Evolutionary conservation across 176 grass and related monocot genomes (phyloP).

Genomic region (Neostapfia colusana): DNA sequence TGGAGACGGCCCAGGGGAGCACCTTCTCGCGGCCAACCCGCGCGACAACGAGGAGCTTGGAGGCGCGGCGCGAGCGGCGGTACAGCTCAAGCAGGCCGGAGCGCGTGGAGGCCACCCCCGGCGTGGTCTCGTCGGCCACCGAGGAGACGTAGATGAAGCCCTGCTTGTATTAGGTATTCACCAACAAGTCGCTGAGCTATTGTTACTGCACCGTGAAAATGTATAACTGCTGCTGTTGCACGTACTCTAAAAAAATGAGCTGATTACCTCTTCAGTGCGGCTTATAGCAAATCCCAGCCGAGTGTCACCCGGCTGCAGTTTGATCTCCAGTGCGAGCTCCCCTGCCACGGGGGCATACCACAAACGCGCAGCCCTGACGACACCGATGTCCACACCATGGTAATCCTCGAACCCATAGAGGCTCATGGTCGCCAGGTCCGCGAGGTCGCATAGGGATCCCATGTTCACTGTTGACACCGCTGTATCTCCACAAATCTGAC

Average conservation of each 20-base stretch:
- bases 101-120: constrained; percentile 48
- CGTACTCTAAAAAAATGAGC: neutral
- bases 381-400: constrained; percentile 71
- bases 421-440: constrained; percentile 65
- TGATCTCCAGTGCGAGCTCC: constrained; percentile 63
- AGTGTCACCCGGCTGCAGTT: constrained; percentile 58
- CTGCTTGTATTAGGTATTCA: neutral
- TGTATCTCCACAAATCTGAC: constrained; percentile 63
- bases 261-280: constrained; percentile 54
- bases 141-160: constrained; percentile 47
- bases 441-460: constrained; percentile 59
- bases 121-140: constrained; percentile 61
- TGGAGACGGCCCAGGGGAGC: constrained; percentile 60
- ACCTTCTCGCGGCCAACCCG: constrained; percentile 7
- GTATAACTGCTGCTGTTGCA: neutral
- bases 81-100: constrained; percentile 22
- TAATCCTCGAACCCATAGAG: constrained; percentile 80
- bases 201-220: too few species aligned
- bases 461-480: constrained; percentile 67
- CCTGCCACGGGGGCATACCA: constrained; percentile 59
- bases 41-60: neutral
- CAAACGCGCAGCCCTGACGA: constrained; percentile 51
- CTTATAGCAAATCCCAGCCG: constrained; percentile 75
- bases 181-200: too few species aligned
- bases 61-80: neutral